Conservation (phyloP, 2,329 filamentous ascomycete species). For the Byssothecium circinans region DNA sequence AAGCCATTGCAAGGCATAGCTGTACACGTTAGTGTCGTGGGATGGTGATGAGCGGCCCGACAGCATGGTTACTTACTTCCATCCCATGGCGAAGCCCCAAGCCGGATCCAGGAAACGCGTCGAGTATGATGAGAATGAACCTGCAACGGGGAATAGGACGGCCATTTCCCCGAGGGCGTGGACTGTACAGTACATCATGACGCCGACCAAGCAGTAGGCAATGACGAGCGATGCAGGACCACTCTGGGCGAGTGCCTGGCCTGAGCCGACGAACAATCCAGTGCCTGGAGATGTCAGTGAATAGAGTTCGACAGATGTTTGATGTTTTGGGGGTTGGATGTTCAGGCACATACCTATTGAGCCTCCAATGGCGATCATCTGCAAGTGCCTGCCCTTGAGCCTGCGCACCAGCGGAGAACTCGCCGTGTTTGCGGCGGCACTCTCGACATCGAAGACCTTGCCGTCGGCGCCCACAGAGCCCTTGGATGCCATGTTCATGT, state of each 20-base stretch:
- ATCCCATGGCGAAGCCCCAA: constrained; percentile 94
- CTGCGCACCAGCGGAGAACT: constrained; percentile 72
- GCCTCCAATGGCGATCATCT: constrained; percentile 97
- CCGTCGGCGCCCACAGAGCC: constrained; percentile 55
- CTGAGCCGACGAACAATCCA: constrained; percentile 82
- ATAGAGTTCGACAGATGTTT: too few relatives aligned
- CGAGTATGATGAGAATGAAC: constrained; percentile 89
- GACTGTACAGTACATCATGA: constrained; percentile 89
- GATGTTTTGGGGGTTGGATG: too few relatives aligned
- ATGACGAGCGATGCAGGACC: constrained; percentile 43
- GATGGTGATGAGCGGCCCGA: constrained; percentile 11
- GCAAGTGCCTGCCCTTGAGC: constrained; percentile 64
- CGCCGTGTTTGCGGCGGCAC: constrained; percentile 64
- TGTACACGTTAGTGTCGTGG: constrained; percentile 21
- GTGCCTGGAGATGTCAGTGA: constrained; percentile 29
- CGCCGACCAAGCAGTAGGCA: constrained; percentile 64
- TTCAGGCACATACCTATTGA: constrained; percentile 60
- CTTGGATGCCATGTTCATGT: constrained; percentile 48
- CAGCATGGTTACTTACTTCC: constrained; percentile 60
- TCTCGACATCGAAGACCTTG: constrained; percentile 64
- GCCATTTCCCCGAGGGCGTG: constrained; percentile 91
- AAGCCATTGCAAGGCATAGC: constrained; percentile 84
- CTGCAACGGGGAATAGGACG: constrained; percentile 85
- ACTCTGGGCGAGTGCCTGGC: constrained; percentile 43
- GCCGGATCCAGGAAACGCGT: constrained; percentile 91